A percentile compares a stretch with the other conserved stretches of the same genome.
Conservation (phyloP, 139 green algal species). For the Closterium sp. region DNA sequence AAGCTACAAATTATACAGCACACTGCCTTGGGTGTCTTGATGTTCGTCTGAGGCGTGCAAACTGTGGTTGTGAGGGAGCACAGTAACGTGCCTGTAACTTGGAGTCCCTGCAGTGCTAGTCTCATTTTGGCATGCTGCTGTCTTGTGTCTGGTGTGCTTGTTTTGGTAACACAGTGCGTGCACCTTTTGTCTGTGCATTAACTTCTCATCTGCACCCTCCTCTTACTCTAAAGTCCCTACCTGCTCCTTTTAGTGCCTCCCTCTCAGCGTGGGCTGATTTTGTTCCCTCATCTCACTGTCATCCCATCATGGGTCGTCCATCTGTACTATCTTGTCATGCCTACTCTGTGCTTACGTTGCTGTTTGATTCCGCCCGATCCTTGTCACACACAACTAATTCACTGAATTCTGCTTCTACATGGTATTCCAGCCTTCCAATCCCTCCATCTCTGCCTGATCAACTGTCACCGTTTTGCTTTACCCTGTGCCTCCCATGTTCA, state of each 20-base stretch:
- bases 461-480: no score
- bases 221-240: neutral
- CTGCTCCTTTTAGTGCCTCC: neutral
- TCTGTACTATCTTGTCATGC: no score
- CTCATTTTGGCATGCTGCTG: neutral
- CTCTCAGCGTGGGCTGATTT: constrained; percentile 7
- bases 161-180: neutral
- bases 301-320: neutral
- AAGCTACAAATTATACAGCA: no score
- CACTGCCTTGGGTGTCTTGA: neutral
- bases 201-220: neutral
- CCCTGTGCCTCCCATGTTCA: no score
- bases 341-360: no score
- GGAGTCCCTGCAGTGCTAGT: neutral
- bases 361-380: no score
- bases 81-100: neutral
- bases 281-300: neutral
- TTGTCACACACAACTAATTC: no score
- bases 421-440: no score
- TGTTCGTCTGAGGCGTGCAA: neutral
- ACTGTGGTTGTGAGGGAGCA: neutral
- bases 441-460: neutral
- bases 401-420: no score
- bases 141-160: neutral
- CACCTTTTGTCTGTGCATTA: neutral